phyloP scores from a whole-genome alignment of 495 filamentous ascomycete genomes.

The Xylaria intraflava region DNA sequence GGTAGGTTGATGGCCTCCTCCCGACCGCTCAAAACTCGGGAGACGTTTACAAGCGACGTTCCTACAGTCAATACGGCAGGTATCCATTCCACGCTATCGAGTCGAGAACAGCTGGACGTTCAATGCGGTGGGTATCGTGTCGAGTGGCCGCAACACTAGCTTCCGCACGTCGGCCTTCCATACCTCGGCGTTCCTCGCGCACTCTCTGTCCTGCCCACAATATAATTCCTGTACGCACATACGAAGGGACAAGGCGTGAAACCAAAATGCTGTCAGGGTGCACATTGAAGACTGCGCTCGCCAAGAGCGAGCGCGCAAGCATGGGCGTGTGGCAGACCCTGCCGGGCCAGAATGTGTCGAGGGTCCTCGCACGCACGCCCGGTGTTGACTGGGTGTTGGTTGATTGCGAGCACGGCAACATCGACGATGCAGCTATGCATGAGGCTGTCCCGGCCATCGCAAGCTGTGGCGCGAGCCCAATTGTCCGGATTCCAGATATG shows the following conservation, averaged over 20 bases:
- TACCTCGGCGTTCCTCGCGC: neutral
- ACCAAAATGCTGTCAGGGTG: conserved; percentile 59
- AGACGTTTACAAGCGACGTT: no score
- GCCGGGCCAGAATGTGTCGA: conserved; percentile 64
- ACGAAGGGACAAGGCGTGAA: conserved; percentile 1
- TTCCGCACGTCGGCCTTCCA: conserved; percentile 1
- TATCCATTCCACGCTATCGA: no score
- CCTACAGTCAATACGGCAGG: no score
- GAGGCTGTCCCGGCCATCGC: conserved; percentile 71
- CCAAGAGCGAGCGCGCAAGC: conserved; percentile 46
- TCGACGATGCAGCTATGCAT: conserved; percentile 77
- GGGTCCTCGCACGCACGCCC: conserved; percentile 53
- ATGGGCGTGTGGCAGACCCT: conserved; percentile 72
- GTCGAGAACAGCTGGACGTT: neutral
- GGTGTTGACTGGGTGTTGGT: conserved; percentile 71
- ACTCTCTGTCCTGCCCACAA: neutral
- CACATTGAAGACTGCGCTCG: conserved; percentile 53
- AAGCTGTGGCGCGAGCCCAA: conserved; percentile 55
- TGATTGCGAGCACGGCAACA: conserved; percentile 73
- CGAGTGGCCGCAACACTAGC: neutral
- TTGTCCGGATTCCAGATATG: conserved; percentile 60
- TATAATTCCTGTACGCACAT: neutral
- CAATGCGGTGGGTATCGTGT: conserved; percentile 1
- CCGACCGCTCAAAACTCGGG: neutral
- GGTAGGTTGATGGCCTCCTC: neutral